phyloP scores from a whole-genome alignment of 2,329 filamentous ascomycete genomes.

The Parafenestella ontariensis region DNA sequence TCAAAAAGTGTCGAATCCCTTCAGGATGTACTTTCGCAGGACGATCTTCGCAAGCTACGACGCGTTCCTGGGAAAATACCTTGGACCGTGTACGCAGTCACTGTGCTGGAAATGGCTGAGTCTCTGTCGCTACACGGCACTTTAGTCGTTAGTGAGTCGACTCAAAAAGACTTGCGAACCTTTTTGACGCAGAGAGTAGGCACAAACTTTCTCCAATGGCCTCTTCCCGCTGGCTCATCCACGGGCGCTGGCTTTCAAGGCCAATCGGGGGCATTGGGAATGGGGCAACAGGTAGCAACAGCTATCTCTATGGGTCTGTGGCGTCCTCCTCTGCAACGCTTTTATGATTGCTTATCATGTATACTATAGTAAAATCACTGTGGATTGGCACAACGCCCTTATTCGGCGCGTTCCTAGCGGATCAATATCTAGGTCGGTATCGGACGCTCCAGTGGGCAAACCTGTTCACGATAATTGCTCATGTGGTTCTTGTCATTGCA shows the following conservation, averaged over 20 bases:
- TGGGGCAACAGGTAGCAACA: constrained; percentile 36
- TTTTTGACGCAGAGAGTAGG: constrained; percentile 16
- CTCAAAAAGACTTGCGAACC: neutral
- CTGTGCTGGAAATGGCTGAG: constrained; percentile 41
- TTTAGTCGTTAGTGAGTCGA: constrained; percentile 31
- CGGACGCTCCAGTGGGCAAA: constrained; percentile 64
- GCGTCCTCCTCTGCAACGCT: constrained; percentile 31
- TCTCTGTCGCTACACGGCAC: constrained; percentile 43
- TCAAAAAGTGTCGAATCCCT: neutral
- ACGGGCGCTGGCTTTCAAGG: constrained; percentile 33
- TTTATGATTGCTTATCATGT: constrained; percentile 22
- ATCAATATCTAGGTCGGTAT: constrained; percentile 66
- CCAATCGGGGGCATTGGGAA: constrained; percentile 36
- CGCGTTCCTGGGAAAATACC: constrained; percentile 41
- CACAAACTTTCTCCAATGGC: constrained; percentile 51
- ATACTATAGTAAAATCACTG: neutral
- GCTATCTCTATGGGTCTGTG: constrained; percentile 31
- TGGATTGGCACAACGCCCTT: constrained; percentile 51
- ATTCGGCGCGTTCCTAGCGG: constrained; percentile 64
- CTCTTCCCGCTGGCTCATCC: constrained; percentile 53
- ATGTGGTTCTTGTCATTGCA: constrained; percentile 61
- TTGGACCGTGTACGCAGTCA: constrained; percentile 40
- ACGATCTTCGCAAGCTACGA: constrained; percentile 20
- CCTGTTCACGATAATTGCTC: constrained; percentile 63
- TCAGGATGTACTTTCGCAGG: neutral